Percentiles rank a stretch among this genome's conserved stretches.
These are phyloP conservation scores for Paraphoma chrysanthemicola DNA, from an alignment of 2,329 filamentous ascomycete species.

Conservation along the genomic window DNA sequence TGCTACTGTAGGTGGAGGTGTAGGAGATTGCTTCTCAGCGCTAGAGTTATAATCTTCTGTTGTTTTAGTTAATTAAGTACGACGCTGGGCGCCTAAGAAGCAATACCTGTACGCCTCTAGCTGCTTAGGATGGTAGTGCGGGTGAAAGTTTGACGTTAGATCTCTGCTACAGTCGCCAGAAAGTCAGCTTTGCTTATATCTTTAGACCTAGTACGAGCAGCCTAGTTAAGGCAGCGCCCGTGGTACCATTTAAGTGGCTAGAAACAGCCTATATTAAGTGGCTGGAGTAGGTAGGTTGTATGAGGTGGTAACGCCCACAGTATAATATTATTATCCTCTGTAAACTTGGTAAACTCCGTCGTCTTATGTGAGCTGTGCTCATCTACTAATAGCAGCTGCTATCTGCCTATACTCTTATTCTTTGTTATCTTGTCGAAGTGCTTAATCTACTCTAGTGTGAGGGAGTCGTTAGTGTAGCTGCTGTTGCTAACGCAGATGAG, in stretches of 20 bases:
- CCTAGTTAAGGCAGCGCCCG: too few species aligned
- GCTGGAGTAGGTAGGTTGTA: conserved; percentile 10
- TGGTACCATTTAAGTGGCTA: too few species aligned
- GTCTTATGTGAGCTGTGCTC: conserved; percentile 43
- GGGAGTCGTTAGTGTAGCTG: conserved; percentile 42
- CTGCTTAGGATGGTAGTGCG: too few species aligned
- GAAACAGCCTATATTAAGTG: too few species aligned
- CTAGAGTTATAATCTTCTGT: neutral
- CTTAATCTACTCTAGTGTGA: conserved; percentile 43
- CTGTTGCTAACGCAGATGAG: conserved; percentile 29
- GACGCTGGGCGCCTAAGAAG: neutral
- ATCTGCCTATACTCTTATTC: conserved; percentile 25
- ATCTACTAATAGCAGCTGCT: conserved; percentile 48
- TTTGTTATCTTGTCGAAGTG: conserved; percentile 44
- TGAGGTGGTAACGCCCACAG: conserved; percentile 3
- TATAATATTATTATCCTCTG: conserved; percentile 40
- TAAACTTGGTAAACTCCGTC: conserved; percentile 41
- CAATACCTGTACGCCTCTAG: too few species aligned
- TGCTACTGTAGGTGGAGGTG: neutral
- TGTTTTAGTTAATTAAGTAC: neutral
- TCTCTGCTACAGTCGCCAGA: too few species aligned
- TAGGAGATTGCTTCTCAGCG: neutral
- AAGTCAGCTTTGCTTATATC: too few species aligned
- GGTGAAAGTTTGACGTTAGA: too few species aligned
- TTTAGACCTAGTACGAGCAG: too few species aligned